A percentile compares a stretch with the other conserved stretches of the same genome.
Evolutionary conservation across 768 basidiomycete genomes (phyloP).

Genomic region (Leccinum barrowsii): DNA sequence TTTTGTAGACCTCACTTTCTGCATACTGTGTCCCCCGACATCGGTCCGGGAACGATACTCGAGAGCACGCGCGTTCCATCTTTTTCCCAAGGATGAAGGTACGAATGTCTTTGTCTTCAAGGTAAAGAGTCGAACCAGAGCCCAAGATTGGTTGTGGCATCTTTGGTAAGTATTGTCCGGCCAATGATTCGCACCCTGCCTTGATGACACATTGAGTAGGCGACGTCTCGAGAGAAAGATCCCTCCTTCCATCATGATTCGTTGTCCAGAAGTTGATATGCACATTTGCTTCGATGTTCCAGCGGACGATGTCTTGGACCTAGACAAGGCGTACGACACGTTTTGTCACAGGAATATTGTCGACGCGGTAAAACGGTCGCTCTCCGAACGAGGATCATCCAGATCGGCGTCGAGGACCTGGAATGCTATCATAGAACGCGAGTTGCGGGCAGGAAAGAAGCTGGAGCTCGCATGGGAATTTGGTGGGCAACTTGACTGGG

Average conservation of each 20-base stretch:
- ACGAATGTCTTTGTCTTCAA: conserved; percentile 90
- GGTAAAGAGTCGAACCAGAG: conserved; percentile 68
- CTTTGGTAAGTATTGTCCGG: conserved; percentile 54
- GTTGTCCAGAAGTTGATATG: conserved; percentile 63
- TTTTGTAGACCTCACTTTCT: conserved; percentile 81
- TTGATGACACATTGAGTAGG: conserved; percentile 39
- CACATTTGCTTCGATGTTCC: conserved; percentile 73
- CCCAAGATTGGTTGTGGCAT: conserved; percentile 88
- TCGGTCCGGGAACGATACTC: conserved; percentile 36
- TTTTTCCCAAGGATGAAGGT: conserved; percentile 57
- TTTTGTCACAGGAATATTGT: conserved; percentile 65
- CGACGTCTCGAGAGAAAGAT: conserved; percentile 67
- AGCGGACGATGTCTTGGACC: conserved; percentile 35
- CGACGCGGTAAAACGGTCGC: conserved; percentile 52
- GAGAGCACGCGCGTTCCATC: conserved; percentile 48
- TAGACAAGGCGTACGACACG: conserved; percentile 40
- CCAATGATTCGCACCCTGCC: background rate
- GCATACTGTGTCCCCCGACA: conserved; percentile 62
- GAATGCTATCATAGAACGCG: conserved; percentile 53
- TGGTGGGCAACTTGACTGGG: conserved; percentile 79
- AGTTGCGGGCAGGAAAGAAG: conserved; percentile 50
- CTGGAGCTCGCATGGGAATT: conserved; percentile 79
- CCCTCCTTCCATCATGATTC: conserved; percentile 66
- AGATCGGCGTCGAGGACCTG: conserved; percentile 43
- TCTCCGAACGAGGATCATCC: conserved; percentile 32